Base-by-base conservation (phyloP, 108 stramenopile species). In the Nannochloropsis salina region DNA sequence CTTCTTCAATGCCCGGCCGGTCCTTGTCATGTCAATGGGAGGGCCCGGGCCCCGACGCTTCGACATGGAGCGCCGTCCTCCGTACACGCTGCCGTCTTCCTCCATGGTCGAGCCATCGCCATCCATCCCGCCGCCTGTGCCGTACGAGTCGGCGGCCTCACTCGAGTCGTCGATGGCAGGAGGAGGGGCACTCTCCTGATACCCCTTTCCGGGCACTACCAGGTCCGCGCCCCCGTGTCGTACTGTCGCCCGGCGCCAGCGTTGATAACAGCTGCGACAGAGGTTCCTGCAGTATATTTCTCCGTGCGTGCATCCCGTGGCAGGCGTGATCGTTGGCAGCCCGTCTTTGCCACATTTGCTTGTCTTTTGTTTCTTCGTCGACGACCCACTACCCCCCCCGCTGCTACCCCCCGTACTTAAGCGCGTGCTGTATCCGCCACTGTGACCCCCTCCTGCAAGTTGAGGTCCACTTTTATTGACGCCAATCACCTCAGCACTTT, bases 291-390 rank as follows among this genome's bases (percentile, higher is more conserved):
- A 74, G n/a, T 74, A 74, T 74, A 74, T n/a, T n/a, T 74, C 61
- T n/a, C 61, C 61, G n/a, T 74, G 61, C 61, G 61, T n/a, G n/a
- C 61, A 74, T n/a, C 61, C 61, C 61, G 61, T 74, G 20, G 61
- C n/a, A 1, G 61, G 61, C n/a, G 61, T 74, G n/a, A 74, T 74
- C 20, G 20, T 74, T n/a, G 61, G 61, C 61, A 74, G 8, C 8
- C 61, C 61, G n/a, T 74, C 61, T 2, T 74, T 3, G 4, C 61
- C 61, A 15, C 61, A 74, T n/a, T 74, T 74, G n/a, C 61, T 74
- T 74, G 61, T 74, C 6, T 74, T 74, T 74, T 74, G 61, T n/a
- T 74, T 74, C 61, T 74, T 74, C n/a, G 61, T n/a, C 61, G 47
- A 0, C 47, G 61, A 31, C 31, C 61, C n/a, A n/a, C 61, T 74